Conservation (phyloP, 495 filamentous ascomycete genomes). For the Halenospora varia region DNA sequence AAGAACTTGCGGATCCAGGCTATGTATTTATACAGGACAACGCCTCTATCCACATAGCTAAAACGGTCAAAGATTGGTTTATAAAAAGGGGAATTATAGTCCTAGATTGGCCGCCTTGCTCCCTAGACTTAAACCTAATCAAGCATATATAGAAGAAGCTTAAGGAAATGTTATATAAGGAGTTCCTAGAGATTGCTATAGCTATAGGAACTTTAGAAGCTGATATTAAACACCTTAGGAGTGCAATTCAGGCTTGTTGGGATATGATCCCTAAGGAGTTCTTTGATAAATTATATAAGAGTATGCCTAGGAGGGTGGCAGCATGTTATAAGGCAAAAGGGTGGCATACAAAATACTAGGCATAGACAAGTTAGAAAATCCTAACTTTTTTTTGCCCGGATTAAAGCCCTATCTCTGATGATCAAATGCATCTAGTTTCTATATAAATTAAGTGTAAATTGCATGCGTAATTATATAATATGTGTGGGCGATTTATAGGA, state of each 20-base stretch:
- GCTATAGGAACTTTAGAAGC: not conserved
- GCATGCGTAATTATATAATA: not conserved
- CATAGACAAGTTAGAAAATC: not conserved
- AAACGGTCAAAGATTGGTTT: conserved; percentile 3
- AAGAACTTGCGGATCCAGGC: not conserved
- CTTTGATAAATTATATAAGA: not conserved
- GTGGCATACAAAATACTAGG: conserved; percentile 6
- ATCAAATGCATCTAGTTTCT: not conserved
- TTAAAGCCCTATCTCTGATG: not conserved
- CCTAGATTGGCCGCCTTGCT: not conserved
- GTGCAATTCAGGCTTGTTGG: not conserved
- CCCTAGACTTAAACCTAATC: conserved; percentile 2
- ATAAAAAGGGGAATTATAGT: not conserved
- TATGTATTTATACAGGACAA: conserved; percentile 7
- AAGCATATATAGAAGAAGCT: not conserved
- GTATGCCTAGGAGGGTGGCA: not conserved
- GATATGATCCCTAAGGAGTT: not conserved
- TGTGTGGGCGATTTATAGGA: not conserved
- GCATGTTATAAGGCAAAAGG: not conserved
- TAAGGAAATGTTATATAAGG: not conserved
- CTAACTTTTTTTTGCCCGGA: not conserved
- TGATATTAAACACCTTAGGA: not conserved
- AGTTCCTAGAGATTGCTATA: not conserved
- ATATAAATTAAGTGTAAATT: not conserved
- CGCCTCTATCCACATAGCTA: not conserved